These are phyloP conservation scores for Gamsiella multidivaricata DNA, from an alignment of 192 early-diverging fungal species.

Conservation along the genomic window DNA sequence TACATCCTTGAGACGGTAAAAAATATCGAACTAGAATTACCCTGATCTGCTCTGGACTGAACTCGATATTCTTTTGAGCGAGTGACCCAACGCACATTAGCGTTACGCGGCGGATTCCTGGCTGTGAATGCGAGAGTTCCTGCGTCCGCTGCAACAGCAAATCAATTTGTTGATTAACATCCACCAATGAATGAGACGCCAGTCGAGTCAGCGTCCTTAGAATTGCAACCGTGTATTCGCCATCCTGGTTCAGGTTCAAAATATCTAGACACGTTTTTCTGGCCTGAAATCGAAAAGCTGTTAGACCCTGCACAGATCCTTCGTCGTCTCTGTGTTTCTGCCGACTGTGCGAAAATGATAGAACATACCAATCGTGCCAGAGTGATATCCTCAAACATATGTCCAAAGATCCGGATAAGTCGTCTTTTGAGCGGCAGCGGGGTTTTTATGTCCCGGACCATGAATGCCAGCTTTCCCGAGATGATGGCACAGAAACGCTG, in stretches of 20 bases:
- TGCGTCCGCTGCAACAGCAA: constrained; percentile 29
- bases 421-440: constrained; percentile 41
- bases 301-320: neutral
- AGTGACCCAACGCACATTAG: constrained; percentile 31
- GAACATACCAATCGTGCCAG: constrained; percentile 55
- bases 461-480: constrained; percentile 47
- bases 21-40: too few species aligned
- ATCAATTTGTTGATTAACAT: constrained; percentile 54
- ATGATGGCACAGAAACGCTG: constrained; percentile 59
- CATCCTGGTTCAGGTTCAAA: constrained; percentile 44
- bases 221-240: constrained; percentile 50
- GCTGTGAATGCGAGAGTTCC: neutral
- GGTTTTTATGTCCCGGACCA: constrained; percentile 45
- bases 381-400: constrained; percentile 61
- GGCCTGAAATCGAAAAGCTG: constrained; percentile 29
- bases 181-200: constrained; percentile 53
- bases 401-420: constrained; percentile 60
- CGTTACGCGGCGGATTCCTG: constrained; percentile 41
- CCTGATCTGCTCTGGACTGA: constrained; percentile 36
- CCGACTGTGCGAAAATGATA: neutral
- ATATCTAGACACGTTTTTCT: constrained; percentile 54
- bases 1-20: too few species aligned
- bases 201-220: constrained; percentile 55
- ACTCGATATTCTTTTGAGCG: constrained; percentile 37
- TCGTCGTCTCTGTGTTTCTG: neutral